Base-by-base conservation (phyloP, 2,329 filamentous ascomycete genomes). In the Cladosporium sp. region DNA sequence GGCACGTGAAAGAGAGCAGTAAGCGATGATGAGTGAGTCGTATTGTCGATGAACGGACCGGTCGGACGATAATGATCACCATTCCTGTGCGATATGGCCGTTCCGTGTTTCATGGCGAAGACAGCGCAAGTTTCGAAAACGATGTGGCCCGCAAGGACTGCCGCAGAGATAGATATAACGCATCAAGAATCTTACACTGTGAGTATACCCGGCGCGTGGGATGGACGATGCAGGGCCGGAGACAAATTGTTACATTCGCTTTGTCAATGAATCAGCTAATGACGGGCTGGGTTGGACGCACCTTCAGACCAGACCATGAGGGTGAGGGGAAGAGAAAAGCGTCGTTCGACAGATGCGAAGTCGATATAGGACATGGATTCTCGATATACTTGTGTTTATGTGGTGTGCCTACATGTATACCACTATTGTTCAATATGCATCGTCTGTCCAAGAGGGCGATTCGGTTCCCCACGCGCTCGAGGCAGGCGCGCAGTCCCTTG, bases 251-350 rank as follows among this genome's bases (percentile, higher is more conserved):
- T 21, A 32, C 57, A 59, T 59, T 14, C 24, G 24, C 12, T 59
- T 38, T 59, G 57, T 59, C 57, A 59, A 58, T 32, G 15, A 34
- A 54, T n/a, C 51, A 54, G 11, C 26, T 32, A 54, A 44, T 21
- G 7, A 21, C 41, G 41, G 18, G 41, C 41, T 44, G 41, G 6
- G 18, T 10, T 30, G 49, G 44, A 6, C 24, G 7, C 44, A 49
- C 44, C 44, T 4, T 38, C 12, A 38, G 36, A 11, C 12, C 12
- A 38, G 36, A 11, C 12, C 36, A 15, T 15, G 12, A 44, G 6
- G 41, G 41, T 11, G 12, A 44, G 12, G 4, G 41, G 12, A n/a
- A 21, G 41, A 44, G 5, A 4, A 2, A 21, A 44, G 7, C 18
- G 21, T 44, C 2, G 18, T 10, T 44, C 18, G 18, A 44, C 18